Evolutionary conservation across 257 asterid species (phyloP).

Genomic region (Schizonepeta tenuifolia): DNA sequence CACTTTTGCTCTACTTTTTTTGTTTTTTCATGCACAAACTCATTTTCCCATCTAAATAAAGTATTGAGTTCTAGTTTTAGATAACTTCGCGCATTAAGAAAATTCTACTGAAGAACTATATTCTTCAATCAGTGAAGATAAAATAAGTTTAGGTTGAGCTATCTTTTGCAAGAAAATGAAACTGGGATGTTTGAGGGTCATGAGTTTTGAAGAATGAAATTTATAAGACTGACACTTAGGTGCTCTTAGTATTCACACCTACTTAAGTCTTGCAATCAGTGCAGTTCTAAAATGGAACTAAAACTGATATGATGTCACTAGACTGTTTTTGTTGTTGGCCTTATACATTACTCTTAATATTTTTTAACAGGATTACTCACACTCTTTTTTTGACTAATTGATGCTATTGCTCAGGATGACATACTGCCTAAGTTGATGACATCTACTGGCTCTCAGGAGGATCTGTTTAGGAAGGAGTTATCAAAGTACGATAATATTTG

Average conservation of each 20-base stretch:
- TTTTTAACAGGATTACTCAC: conserved; percentile 21
- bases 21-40: background rate
- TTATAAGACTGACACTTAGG: conserved; percentile 19
- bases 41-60: background rate
- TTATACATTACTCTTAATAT: conserved; percentile 4
- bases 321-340: conserved; percentile 15
- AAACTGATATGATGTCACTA: conserved; percentile 1
- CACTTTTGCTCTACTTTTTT: background rate
- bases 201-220: no score
- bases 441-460: conserved; percentile 85
- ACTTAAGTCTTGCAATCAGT: conserved; percentile 18
- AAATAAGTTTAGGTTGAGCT: conserved; percentile 12
- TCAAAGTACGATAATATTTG: conserved; percentile 83
- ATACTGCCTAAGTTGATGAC: conserved; percentile 95
- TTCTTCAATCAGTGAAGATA: background rate
- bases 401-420: conserved; percentile 73
- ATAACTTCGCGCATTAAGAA: background rate
- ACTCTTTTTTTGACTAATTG: conserved; percentile 25
- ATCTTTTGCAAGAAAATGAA: background rate
- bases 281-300: conserved; percentile 17
- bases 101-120: conserved; percentile 4
- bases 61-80: background rate
- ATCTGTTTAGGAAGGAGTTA: conserved; percentile 91
- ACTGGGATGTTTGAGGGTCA: background rate
- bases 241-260: background rate